phyloP scores from a whole-genome alignment of 2,329 filamentous ascomycete species.

The Talaromyces sp. region DNA sequence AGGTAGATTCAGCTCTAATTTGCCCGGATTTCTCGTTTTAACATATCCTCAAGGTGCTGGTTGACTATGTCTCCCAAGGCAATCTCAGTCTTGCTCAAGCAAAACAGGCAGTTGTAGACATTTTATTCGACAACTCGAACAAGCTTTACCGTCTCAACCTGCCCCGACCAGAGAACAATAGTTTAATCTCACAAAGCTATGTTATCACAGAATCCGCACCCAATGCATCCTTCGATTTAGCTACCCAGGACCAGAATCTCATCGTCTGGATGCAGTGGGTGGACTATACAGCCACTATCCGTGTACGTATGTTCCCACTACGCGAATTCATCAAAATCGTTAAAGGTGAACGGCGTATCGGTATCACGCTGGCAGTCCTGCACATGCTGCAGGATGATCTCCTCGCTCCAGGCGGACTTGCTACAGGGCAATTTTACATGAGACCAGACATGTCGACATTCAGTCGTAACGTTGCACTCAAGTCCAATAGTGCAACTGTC shows the following conservation, averaged over 20 bases:
- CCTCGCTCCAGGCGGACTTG: constrained; percentile 46
- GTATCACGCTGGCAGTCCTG: constrained; percentile 60
- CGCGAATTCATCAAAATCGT: constrained; percentile 49
- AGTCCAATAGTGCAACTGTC: constrained; percentile 56
- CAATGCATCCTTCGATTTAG: constrained; percentile 28
- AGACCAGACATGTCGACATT: constrained; percentile 62
- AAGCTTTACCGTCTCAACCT: constrained; percentile 61
- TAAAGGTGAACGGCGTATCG: constrained; percentile 45
- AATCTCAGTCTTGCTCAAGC: constrained; percentile 60
- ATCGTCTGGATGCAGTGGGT: constrained; percentile 72
- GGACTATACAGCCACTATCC: constrained; percentile 67
- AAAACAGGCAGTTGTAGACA: constrained; percentile 57
- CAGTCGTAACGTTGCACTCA: constrained; percentile 51
- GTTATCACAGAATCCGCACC: not conserved
- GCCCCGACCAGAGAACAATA: constrained; percentile 17
- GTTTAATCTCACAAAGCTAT: not conserved
- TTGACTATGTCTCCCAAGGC: constrained; percentile 60
- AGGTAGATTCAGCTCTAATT: constrained; percentile 39
- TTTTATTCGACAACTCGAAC: constrained; percentile 75
- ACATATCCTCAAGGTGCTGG: constrained; percentile 48
- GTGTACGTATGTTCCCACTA: constrained; percentile 64
- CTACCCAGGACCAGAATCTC: constrained; percentile 45
- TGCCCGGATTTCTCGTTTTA: not conserved
- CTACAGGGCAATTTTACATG: constrained; percentile 62
- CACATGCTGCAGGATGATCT: constrained; percentile 64